Base-by-base conservation (phyloP, 345 rosid genomes). In the Salix brachista region DNA sequence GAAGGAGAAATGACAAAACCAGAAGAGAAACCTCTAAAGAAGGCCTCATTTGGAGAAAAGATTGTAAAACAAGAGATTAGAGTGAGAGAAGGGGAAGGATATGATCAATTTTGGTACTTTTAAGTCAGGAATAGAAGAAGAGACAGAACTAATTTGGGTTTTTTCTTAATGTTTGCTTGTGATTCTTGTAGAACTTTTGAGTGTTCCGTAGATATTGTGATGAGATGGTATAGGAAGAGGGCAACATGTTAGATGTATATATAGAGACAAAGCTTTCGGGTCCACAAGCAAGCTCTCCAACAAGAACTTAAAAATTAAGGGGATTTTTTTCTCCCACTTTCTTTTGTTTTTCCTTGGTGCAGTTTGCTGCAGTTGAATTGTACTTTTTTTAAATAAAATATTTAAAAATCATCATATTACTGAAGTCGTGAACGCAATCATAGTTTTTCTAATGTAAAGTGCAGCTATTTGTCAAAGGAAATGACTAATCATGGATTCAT, bases 401-500 rank as follows among this genome's bases (percentile, higher is more conserved):
- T 1, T 34, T 34, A 5, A 34, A 34, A 34, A 34, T 34, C 37
- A 34, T 34, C 37, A 34, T 34, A 34, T 34, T 34, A 34, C 37
- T 34, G 37, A 32, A 32, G 37, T 34, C 37, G 6, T 4, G 37
- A 34, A 34, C 37, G 37, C 6, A 4, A 34, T 34, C 6, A 34
- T 34, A 34, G 37, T 34, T 34, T 34, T 34, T 34, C 1, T 34
- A 34, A 34, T 34, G 71, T 50, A 34, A 62, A 65, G 39, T 62
- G 71, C 19, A 16, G 12, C 34, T 39, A 56, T 42, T 69, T 69
- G 44, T 60, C 68, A 37, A n/a, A 58, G 32, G 68, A 56, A 77
- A 25, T n/a, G 69, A 44, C 68, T 44, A 61, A 58, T 42, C 79
- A 77, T 42, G 58, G 67, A 76, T 41, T 76, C 72, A 76, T 76